phyloP scores from a whole-genome alignment of 2,329 filamentous ascomycete species.

The Hysterium pulicare region DNA sequence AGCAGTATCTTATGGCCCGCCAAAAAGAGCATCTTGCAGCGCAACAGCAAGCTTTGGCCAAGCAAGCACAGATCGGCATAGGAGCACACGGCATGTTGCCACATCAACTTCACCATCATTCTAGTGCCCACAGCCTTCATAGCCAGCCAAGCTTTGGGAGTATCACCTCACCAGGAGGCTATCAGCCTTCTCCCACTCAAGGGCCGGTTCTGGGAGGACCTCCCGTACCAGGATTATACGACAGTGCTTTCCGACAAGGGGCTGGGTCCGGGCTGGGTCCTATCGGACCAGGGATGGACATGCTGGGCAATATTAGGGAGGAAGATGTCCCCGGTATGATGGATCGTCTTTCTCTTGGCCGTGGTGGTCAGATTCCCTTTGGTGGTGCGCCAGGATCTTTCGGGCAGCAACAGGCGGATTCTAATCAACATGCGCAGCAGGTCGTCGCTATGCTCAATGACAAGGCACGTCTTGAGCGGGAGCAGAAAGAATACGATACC shows the following conservation, averaged over 20 bases:
- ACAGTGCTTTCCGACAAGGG: conserved; percentile 50
- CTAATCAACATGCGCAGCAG: conserved; percentile 52
- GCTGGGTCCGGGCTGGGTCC: conserved; percentile 42
- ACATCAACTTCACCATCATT: conserved; percentile 81
- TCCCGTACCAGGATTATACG: conserved; percentile 64
- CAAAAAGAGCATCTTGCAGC: conserved; percentile 91
- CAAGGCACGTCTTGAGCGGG: conserved; percentile 57
- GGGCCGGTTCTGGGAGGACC: conserved; percentile 47
- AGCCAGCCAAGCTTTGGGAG: conserved; percentile 96
- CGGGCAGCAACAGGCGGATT: conserved; percentile 47
- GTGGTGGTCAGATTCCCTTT: conserved; percentile 48
- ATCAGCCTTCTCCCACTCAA: conserved; percentile 59
- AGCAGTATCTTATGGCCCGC: conserved; percentile 93
- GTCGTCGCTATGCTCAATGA: conserved; percentile 60
- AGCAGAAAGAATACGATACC: conserved; percentile 56
- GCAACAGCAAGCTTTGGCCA: conserved; percentile 72
- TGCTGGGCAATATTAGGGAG: conserved; percentile 53
- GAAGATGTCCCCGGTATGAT: conserved; percentile 68
- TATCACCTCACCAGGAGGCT: conserved; percentile 80
- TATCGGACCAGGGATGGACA: conserved; percentile 44
- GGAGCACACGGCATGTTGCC: conserved; percentile 51
- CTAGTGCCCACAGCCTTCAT: conserved; percentile 91
- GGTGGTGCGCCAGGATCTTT: conserved; percentile 44
- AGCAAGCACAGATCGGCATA: conserved; percentile 60
- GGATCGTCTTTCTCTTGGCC: conserved; percentile 61